A percentile compares a stretch with the other conserved stretches of the same genome.
These are phyloP conservation scores for Geoglossum glabrum DNA, from an alignment of 495 filamentous ascomycete genomes.

Conservation along the genomic window DNA sequence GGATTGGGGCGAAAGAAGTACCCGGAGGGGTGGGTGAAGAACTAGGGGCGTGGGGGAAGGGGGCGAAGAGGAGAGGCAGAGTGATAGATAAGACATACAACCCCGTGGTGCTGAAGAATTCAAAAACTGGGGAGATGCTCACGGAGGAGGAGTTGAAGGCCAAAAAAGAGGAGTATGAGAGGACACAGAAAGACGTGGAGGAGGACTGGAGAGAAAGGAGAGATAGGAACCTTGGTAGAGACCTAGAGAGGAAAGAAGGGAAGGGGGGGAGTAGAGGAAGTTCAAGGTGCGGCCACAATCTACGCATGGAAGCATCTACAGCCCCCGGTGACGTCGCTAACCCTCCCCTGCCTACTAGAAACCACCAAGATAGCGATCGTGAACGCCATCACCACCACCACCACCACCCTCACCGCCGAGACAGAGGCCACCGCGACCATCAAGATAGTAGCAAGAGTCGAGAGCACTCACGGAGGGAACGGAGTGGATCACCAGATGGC, in stretches of 20 bases:
- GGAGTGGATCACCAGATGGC: background rate
- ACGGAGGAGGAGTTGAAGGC: constrained; percentile 40
- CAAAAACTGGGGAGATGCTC: constrained; percentile 42
- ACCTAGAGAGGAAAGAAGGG: constrained; percentile 25
- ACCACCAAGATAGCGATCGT: background rate
- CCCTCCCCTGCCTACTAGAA: background rate
- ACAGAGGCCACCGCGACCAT: background rate
- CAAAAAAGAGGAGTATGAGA: constrained; percentile 25
- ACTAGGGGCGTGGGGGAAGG: constrained; percentile 52
- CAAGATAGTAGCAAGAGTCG: background rate
- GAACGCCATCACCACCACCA: background rate
- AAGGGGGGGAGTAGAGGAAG: constrained; percentile 6
- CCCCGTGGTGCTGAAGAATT: constrained; percentile 45
- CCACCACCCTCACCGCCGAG: background rate
- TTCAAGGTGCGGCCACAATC: background rate
- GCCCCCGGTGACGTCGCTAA: background rate
- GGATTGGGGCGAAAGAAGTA: constrained; percentile 52
- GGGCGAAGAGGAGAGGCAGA: constrained; percentile 25
- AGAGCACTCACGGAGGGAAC: background rate
- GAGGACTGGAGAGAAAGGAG: constrained; percentile 28
- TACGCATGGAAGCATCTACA: background rate
- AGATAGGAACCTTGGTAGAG: constrained; percentile 24
- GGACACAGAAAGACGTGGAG: constrained; percentile 20
- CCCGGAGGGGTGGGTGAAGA: constrained; percentile 45
- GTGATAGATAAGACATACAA: constrained; percentile 36